These are phyloP conservation scores for Leccinum rimulosum DNA, from an alignment of 768 basidiomycete species.

Conservation along the genomic window DNA sequence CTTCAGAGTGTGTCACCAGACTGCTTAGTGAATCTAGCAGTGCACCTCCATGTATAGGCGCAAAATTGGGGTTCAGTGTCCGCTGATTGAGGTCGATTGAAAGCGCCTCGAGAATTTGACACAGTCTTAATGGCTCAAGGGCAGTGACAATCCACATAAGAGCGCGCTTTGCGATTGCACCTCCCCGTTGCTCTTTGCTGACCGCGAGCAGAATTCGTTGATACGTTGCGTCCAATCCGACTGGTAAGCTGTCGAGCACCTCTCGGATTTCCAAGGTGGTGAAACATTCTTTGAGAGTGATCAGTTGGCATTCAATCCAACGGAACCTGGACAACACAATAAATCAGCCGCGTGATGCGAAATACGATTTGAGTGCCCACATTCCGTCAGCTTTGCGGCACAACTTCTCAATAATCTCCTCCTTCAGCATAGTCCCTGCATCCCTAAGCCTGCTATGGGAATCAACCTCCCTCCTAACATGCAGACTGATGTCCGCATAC, in stretches of 20 bases:
- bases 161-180: not conserved
- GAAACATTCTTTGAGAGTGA: not conserved
- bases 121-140: not conserved
- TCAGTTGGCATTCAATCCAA: not conserved
- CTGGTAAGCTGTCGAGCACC: not conserved
- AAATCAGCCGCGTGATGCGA: not conserved
- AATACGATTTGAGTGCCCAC: not conserved
- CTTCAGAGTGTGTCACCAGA: not conserved
- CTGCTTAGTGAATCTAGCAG: not conserved
- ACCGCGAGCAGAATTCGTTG: not conserved
- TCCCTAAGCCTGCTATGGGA: slow-evolving; percentile 6
- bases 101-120: not conserved
- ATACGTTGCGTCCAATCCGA: not conserved
- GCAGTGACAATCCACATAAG: not conserved
- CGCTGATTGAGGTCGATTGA: not conserved
- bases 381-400: slow-evolving; percentile 8
- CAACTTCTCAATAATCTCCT: not conserved
- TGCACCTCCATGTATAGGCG: not conserved
- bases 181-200: not conserved
- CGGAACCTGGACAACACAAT: not conserved
- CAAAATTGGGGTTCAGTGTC: not conserved
- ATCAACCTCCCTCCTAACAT: slow-evolving; percentile 6
- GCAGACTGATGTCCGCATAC: slow-evolving; percentile 9
- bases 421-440: not conserved
- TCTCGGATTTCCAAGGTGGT: not conserved